Conservation (phyloP, 805 yeast genomes). For the Monosporozyma aquatica region DNA sequence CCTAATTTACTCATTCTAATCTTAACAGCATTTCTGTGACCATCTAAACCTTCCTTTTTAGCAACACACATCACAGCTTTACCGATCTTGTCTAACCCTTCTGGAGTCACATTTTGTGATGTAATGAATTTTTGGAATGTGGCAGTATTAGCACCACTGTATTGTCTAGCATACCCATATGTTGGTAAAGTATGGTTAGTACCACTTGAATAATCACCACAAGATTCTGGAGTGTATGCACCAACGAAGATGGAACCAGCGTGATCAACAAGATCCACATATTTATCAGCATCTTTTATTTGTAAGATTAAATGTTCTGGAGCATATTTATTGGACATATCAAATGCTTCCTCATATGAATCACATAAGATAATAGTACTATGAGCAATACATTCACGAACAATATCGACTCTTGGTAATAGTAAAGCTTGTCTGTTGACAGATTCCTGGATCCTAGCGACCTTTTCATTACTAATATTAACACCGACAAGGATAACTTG, state of each 20-base stretch:
- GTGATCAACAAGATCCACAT: conserved; percentile 67
- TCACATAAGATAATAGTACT: conserved; percentile 70
- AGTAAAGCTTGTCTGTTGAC: conserved; percentile 73
- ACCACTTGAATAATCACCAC: conserved; percentile 97
- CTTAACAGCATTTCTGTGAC: conserved; percentile 94
- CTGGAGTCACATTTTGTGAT: conserved; percentile 77
- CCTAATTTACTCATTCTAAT: conserved; percentile 83
- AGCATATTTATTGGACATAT: conserved; percentile 83
- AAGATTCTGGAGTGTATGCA: conserved; percentile 90
- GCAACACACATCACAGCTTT: conserved; percentile 94
- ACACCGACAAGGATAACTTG: conserved; percentile 91
- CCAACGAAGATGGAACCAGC: conserved; percentile 98
- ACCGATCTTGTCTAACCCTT: conserved; percentile 86
- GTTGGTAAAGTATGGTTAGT: conserved; percentile 98
- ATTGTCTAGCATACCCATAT: conserved; percentile 95
- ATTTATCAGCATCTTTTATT: conserved; percentile 64
- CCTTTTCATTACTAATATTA: conserved; percentile 48
- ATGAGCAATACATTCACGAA: conserved; percentile 85
- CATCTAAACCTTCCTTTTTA: conserved; percentile 93
- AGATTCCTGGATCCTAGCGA: conserved; percentile 68
- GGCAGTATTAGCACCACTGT: conserved; percentile 93
- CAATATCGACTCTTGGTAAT: conserved; percentile 88
- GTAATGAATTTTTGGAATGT: conserved; percentile 95
- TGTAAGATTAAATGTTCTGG: conserved; percentile 97
- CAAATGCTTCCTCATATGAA: conserved; percentile 69